Conservation (phyloP, 1,284 basidiomycete species). For the Papiliotrema terrestris region DNA sequence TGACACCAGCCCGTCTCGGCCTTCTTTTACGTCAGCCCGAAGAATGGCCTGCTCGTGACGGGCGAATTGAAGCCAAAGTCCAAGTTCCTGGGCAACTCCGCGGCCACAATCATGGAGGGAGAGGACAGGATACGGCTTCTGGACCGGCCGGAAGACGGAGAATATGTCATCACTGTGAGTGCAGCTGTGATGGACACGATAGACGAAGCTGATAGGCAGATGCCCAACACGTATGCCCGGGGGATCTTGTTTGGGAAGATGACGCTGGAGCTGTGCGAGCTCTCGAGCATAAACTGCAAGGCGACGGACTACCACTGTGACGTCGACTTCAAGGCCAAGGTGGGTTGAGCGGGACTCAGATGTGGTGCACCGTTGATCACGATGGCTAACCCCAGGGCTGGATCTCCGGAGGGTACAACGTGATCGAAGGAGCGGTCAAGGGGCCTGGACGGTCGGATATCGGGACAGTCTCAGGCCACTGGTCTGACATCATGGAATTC, state of each 20-base stretch:
- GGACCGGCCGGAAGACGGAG: slow-evolving; percentile 77
- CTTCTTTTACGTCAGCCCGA: slow-evolving; percentile 95
- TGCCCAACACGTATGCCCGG: slow-evolving; percentile 96
- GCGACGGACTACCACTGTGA: slow-evolving; percentile 72
- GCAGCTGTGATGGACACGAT: background rate
- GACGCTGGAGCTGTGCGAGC: slow-evolving; percentile 93
- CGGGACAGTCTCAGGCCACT: slow-evolving; percentile 85
- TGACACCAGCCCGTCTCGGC: slow-evolving; percentile 73
- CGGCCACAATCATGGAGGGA: slow-evolving; percentile 93
- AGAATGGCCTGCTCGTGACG: slow-evolving; percentile 71
- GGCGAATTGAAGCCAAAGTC: slow-evolving; percentile 90
- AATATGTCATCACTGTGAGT: slow-evolving; percentile 45
- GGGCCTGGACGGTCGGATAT: slow-evolving; percentile 59
- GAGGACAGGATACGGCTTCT: slow-evolving; percentile 82
- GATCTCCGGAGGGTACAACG: slow-evolving; percentile 95
- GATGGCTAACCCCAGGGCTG: slow-evolving; percentile 64
- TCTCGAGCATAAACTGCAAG: slow-evolving; percentile 79
- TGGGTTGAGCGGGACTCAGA: too few relatives aligned
- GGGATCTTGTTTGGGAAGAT: slow-evolving; percentile 98
- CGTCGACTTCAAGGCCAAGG: slow-evolving; percentile 97
- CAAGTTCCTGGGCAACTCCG: slow-evolving; percentile 94
- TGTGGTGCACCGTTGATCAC: too few relatives aligned
- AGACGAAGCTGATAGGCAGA: slow-evolving; percentile 38
- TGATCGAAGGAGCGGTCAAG: slow-evolving; percentile 76
- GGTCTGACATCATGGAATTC: slow-evolving; percentile 89